phyloP scores from a whole-genome alignment of 257 asterid species.

The Solanum infundibuliforme region DNA sequence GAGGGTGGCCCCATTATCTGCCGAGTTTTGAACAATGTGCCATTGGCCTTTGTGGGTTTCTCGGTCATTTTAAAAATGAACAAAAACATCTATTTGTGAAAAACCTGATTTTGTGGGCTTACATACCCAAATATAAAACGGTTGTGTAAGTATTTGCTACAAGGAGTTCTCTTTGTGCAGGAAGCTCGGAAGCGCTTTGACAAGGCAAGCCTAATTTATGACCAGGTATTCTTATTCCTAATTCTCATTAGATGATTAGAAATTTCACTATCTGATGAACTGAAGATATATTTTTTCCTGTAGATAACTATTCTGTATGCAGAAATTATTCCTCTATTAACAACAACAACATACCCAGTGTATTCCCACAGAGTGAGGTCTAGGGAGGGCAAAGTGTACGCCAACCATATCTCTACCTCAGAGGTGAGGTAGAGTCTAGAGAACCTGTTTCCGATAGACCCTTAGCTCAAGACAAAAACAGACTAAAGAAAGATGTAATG shows the following conservation, averaged over 20 bases:
- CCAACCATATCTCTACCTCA: neutral
- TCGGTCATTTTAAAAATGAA: neutral
- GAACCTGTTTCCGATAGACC: neutral
- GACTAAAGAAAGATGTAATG: neutral
- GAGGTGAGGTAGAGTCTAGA: neutral
- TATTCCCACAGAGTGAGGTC: neutral
- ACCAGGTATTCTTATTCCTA: slow-evolving; percentile 56
- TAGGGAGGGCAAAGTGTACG: neutral
- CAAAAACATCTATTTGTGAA: neutral
- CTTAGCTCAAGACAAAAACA: neutral
- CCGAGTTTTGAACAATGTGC: neutral
- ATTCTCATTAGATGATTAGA: neutral
- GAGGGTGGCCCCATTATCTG: neutral
- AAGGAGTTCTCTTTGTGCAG: slow-evolving; percentile 42
- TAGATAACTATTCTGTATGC: neutral
- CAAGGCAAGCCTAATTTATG: slow-evolving; percentile 94
- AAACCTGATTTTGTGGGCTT: neutral
- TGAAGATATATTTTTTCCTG: neutral
- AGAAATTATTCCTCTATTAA: neutral
- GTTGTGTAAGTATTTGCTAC: slow-evolving; percentile 7
- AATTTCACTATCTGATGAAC: neutral
- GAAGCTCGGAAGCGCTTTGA: slow-evolving; percentile 97
- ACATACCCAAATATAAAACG: neutral
- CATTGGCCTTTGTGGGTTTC: neutral
- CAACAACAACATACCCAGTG: neutral